A percentile compares a stretch with the other conserved stretches of the same genome.
These are phyloP conservation scores for Aristolochia fimbriata DNA, from an alignment of 164 flowering plant genomes.

Conservation along the genomic window DNA sequence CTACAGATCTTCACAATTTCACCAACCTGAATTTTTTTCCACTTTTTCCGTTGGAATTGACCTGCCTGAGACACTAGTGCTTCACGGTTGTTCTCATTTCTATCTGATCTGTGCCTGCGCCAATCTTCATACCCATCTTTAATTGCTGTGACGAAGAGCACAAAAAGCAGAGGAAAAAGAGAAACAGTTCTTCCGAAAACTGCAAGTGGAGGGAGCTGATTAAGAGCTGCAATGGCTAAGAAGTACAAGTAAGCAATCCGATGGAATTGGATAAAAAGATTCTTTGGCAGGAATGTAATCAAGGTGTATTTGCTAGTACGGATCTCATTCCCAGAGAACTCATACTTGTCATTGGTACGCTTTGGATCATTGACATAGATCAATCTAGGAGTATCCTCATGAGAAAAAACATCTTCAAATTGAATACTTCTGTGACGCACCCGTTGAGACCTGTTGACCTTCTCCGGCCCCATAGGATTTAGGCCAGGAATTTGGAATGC, in stretches of 20 bases:
- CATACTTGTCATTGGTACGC: conserved; percentile 72
- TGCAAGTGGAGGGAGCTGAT: conserved; percentile 95
- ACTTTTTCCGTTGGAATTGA: conserved; percentile 39
- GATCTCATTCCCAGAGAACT: conserved; percentile 82
- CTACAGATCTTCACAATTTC: conserved; percentile 69
- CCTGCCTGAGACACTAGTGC: conserved; percentile 51
- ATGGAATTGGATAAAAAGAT: conserved; percentile 86
- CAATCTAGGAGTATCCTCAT: conserved; percentile 46
- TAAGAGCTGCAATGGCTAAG: conserved; percentile 80
- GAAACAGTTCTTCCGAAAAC: conserved; percentile 94
- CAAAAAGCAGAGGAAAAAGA: conserved; percentile 84
- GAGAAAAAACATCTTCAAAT: conserved; percentile 35
- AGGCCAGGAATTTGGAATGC: conserved; percentile 41
- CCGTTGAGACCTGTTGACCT: conserved; percentile 36
- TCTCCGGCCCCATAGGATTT: conserved; percentile 33
- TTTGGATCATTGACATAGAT: conserved; percentile 69
- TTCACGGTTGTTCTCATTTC: conserved; percentile 73
- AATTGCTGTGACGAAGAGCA: conserved; percentile 78
- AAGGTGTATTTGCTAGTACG: conserved; percentile 80
- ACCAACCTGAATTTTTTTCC: conserved; percentile 74
- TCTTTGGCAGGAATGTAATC: conserved; percentile 79
- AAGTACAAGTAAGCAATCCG: conserved; percentile 87
- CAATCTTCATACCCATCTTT: conserved; percentile 98
- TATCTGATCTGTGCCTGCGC: conserved; percentile 85
- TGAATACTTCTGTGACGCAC: conserved; percentile 42